Base-by-base conservation (phyloP, 169 alveolate species). In the Theileria annulata region DNA sequence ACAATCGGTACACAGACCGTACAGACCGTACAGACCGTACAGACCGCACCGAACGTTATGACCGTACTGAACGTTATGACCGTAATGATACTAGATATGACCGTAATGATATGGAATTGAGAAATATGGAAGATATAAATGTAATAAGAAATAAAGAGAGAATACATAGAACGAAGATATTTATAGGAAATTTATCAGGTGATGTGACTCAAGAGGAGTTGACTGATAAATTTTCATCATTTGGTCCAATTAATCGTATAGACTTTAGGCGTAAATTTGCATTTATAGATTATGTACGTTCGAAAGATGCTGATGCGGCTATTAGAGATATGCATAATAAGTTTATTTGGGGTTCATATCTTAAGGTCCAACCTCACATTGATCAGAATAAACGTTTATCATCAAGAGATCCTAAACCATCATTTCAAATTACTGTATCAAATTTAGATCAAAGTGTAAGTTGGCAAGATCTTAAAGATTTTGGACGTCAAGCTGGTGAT, bases 401-500 rank as follows among this genome's bases (percentile, higher is more conserved):
- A 56, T 77, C 42, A 82, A 79, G 86, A 6, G 79, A 76, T 25
- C 90, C 90, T 3, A 77, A 84, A 15, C 91, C 80, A 30, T 64
- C 79, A 19, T 82, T 73, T 15, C 92, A 86, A 47, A 91, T 80
- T 54, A 88, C 87, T 27, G 95, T 92, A 17, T 83, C 85, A 71
- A 92, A 92, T 78, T 47, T 92, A 27, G 95, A 92, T 70, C 93
- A 92, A 69, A 91, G 89, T 54, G 94, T 92, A 28, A 91, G 95
- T 51, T 92, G 96, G 96, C 94, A 92, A 56, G 96, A 92, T 79
- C 69, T 92, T 15, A 92, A 92, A 75, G 96, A 92, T 62, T 92
- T 91, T 62, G 96, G 92, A 12, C 85, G 96, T 19, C 95, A 91
- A 71, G 94, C 93, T 2, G 96, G 96, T 0, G 95, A 88, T 42